Conservation (phyloP, 176 grass and related monocot genomes). For the Panicum miliaceum region DNA sequence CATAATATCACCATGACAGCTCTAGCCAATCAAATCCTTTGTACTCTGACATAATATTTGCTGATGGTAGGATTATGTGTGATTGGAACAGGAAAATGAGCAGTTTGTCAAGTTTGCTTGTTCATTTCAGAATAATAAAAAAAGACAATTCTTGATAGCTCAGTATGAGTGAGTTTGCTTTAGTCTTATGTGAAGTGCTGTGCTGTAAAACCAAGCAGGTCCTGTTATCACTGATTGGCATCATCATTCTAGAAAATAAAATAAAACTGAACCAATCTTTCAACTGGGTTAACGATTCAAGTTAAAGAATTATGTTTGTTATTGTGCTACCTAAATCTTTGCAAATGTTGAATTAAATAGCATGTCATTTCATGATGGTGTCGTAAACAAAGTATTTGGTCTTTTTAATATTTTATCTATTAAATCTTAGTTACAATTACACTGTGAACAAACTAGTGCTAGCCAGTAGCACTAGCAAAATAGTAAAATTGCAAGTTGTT, state of each 20-base stretch:
- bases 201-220: background rate
- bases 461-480: background rate
- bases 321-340: background rate
- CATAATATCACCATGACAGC: background rate
- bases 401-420: background rate
- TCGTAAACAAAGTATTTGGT: background rate
- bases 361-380: background rate
- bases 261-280: background rate
- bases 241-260: background rate
- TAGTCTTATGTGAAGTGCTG: background rate
- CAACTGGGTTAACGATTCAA: background rate
- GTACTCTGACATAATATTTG: too few species aligned
- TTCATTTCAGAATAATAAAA: background rate
- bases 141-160: background rate
- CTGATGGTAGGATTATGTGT: too few species aligned
- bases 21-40: background rate
- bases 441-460: background rate
- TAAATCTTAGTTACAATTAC: too few species aligned
- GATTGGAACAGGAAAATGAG: too few species aligned
- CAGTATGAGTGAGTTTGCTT: too few species aligned
- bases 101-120: too few species aligned
- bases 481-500: background rate
- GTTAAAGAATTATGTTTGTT: background rate
- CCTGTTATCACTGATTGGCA: background rate
- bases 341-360: background rate